Conservation (phyloP, 345 rosid species). For the Iberis pinnata region DNA sequence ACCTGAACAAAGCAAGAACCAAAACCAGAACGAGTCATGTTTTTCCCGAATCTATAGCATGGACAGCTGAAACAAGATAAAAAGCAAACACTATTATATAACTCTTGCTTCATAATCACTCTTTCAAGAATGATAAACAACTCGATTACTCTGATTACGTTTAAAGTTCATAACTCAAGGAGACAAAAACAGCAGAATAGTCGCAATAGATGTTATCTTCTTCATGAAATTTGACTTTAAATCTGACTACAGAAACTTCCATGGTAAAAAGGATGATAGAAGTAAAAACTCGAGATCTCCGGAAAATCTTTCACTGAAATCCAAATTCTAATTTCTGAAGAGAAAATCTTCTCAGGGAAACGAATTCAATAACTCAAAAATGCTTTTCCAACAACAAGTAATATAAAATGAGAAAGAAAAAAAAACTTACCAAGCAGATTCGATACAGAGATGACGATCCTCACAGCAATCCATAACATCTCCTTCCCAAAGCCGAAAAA, state of each 20-base stretch:
- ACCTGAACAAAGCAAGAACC: conserved; percentile 85
- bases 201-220: not conserved
- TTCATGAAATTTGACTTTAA: not conserved
- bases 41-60: conserved; percentile 83
- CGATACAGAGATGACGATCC: conserved; percentile 65
- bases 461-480: conserved; percentile 70
- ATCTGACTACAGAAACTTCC: not conserved
- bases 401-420: not conserved
- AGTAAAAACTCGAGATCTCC: not conserved
- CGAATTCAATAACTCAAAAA: too few species aligned
- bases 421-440: conserved; percentile 61
- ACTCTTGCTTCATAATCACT: conserved; percentile 12
- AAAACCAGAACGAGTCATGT: conserved; percentile 78
- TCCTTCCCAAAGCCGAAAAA: conserved; percentile 95
- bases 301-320: too few species aligned
- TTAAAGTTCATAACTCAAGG: not conserved
- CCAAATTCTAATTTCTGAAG: too few species aligned
- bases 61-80: conserved; percentile 60
- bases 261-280: not conserved
- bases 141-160: not conserved
- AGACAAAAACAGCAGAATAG: not conserved
- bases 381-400: too few species aligned
- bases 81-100: conserved; percentile 9
- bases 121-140: conserved; percentile 12
- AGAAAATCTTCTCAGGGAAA: not conserved